Evolutionary conservation across 1,284 basidiomycete species (phyloP).

Genomic region (Puccinia coronata): DNA sequence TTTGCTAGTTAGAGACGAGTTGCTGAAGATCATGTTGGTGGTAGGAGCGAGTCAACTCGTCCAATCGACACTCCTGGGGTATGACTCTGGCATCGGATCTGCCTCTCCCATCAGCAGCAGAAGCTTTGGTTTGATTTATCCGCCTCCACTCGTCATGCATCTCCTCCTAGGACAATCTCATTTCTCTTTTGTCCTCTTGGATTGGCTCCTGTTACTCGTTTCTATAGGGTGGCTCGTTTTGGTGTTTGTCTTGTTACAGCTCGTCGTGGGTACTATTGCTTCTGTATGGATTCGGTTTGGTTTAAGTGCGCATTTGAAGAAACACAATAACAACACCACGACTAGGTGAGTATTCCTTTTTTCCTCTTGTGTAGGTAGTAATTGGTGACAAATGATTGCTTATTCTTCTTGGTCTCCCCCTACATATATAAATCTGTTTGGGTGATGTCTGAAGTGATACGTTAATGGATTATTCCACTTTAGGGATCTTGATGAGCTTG

Average conservation of each 20-base stretch:
- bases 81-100: too few relatives aligned
- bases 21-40: background rate
- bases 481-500: constrained; percentile 67
- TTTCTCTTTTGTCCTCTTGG: constrained; percentile 1
- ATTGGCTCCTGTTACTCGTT: constrained; percentile 29
- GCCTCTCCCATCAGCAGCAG: too few relatives aligned
- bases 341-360: background rate
- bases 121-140: background rate
- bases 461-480: background rate
- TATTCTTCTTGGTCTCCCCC: too few relatives aligned
- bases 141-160: background rate
- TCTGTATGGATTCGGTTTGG: background rate
- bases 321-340: background rate
- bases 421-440: too few relatives aligned
- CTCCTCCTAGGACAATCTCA: constrained; percentile 19
- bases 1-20: background rate
- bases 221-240: constrained; percentile 14
- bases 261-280: background rate
- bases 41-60: background rate
- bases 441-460: too few relatives aligned
- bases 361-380: too few relatives aligned
- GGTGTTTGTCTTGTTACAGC: background rate
- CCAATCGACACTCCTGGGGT: constrained; percentile 16
- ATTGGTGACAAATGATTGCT: too few relatives aligned
- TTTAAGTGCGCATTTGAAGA: background rate